Evolutionary conservation across 1,284 basidiomycete genomes (phyloP).

Genomic region (Ceratobasidium theobromae): DNA sequence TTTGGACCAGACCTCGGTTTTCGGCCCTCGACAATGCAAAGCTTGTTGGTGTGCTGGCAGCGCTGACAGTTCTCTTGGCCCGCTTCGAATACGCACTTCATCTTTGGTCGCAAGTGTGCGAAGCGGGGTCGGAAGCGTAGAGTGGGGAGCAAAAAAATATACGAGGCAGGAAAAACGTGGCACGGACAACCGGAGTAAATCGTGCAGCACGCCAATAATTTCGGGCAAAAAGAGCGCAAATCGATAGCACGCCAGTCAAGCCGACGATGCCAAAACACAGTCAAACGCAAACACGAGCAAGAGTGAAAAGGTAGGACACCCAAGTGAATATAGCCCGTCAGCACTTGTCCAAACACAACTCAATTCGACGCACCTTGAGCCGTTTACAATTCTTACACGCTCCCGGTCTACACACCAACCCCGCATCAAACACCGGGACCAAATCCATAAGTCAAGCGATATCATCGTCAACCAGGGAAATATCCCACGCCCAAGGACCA

Average conservation of each 20-base stretch:
- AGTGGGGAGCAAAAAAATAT: background rate
- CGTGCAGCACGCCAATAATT: no score
- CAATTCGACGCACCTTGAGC: constrained; percentile 69
- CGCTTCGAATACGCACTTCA: constrained; percentile 76
- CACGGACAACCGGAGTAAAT: no score
- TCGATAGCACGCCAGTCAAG: no score
- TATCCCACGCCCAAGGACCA: no score
- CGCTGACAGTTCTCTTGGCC: constrained; percentile 62
- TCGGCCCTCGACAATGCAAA: constrained; percentile 76
- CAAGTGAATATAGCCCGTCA: background rate
- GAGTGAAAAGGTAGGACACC: background rate
- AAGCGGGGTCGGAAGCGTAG: no score
- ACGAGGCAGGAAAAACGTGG: background rate
- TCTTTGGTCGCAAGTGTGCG: constrained; percentile 49
- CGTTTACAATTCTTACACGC: constrained; percentile 81
- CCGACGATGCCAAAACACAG: background rate
- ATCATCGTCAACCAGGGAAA: no score
- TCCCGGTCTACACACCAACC: constrained; percentile 54
- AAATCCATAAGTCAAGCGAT: background rate
- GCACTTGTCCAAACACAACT: background rate
- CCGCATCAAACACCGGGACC: background rate
- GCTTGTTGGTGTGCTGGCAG: constrained; percentile 47
- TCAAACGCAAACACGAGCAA: background rate
- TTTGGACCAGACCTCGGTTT: constrained; percentile 73
- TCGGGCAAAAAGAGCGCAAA: no score